These are phyloP conservation scores for Aureobasidium sp. DNA, from an alignment of 2,329 filamentous ascomycete genomes.

Conservation along the genomic window DNA sequence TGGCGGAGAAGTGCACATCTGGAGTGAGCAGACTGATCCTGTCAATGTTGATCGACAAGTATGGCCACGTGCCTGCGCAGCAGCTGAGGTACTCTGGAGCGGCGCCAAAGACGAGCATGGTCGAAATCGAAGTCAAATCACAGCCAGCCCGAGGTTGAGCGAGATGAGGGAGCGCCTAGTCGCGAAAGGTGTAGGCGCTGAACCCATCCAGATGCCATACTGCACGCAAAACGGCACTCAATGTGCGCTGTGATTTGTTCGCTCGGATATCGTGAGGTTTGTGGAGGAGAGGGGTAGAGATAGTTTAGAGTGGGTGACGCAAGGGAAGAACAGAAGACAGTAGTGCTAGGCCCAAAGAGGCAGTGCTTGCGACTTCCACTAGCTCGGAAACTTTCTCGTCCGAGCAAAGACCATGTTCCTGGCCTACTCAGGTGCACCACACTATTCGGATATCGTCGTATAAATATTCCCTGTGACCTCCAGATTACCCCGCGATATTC, in stretches of 20 bases:
- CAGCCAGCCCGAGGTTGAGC: slow-evolving; percentile 61
- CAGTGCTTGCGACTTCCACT: background rate
- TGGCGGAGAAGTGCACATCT: slow-evolving; percentile 75
- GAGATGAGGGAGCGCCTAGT: slow-evolving; percentile 74
- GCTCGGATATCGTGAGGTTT: background rate
- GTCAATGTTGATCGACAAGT: slow-evolving; percentile 68
- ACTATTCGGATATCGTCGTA: background rate
- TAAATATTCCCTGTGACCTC: background rate
- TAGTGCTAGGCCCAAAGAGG: background rate
- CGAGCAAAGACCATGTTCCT: background rate
- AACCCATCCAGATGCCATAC: slow-evolving; percentile 64
- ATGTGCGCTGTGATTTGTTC: slow-evolving; percentile 30
- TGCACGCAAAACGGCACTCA: slow-evolving; percentile 57
- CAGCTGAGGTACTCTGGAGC: slow-evolving; percentile 75
- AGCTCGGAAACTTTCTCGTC: background rate
- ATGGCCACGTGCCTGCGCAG: slow-evolving; percentile 70
- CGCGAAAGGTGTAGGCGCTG: slow-evolving; percentile 56
- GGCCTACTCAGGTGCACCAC: background rate
- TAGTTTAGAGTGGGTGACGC: background rate
- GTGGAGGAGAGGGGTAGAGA: background rate
- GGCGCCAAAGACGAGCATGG: slow-evolving; percentile 60
- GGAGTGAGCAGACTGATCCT: slow-evolving; percentile 71
- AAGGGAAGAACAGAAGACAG: background rate
- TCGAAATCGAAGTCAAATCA: slow-evolving; percentile 63
- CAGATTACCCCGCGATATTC: background rate